Conservation (phyloP, 2,329 filamentous ascomycete genomes). For the Phaeophleospora eucalypticola region DNA sequence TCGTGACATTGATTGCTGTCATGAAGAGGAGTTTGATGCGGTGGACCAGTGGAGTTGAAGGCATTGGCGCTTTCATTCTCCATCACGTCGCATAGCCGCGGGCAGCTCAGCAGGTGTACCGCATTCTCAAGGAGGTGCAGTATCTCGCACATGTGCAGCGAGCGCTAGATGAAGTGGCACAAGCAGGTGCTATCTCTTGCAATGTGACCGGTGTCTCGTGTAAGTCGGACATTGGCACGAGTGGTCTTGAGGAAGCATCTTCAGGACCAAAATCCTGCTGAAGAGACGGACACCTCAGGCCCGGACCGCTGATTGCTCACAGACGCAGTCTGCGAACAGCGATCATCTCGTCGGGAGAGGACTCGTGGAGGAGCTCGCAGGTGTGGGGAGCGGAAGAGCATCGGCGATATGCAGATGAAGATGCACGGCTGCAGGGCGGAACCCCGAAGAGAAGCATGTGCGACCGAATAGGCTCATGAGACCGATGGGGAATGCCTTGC, state of each 20-base stretch:
- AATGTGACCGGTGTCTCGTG: no score
- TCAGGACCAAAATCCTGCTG: no score
- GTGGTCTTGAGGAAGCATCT: no score
- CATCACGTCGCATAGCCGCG: constrained; percentile 8
- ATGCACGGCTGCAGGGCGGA: background rate
- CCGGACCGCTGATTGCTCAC: no score
- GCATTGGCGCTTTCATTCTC: constrained; percentile 3
- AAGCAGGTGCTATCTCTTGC: background rate
- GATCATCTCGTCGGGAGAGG: background rate
- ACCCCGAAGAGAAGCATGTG: background rate
- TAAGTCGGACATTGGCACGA: no score
- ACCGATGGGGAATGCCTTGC: no score
- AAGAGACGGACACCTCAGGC: no score
- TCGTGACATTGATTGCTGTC: constrained; percentile 1
- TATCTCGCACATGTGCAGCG: background rate
- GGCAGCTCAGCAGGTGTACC: constrained; percentile 1
- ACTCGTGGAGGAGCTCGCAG: background rate
- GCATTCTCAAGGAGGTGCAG: background rate
- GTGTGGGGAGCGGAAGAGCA: background rate
- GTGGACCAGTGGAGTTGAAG: background rate
- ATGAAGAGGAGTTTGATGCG: background rate
- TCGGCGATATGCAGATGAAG: background rate
- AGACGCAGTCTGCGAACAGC: no score
- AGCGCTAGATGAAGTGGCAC: background rate
- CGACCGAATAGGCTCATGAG: no score